These are phyloP conservation scores for Nicotiana tomentosiformis DNA, from an alignment of 257 asterid species.

Conservation along the genomic window DNA sequence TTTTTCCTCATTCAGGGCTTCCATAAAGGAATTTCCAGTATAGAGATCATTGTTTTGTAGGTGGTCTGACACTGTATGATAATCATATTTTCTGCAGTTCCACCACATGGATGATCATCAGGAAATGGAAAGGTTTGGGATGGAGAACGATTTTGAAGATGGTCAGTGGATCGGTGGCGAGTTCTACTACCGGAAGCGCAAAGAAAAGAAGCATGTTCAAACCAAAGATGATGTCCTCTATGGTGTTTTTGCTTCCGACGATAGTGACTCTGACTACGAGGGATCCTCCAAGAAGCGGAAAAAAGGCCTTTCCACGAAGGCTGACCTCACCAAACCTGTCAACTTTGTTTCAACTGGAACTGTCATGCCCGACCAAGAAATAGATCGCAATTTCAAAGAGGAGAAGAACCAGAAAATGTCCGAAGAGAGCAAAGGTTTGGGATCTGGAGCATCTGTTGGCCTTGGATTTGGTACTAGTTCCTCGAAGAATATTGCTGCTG, in stretches of 20 bases:
- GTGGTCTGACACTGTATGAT: too few species aligned
- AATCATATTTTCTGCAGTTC: background rate
- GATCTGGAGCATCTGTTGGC: slow-evolving; percentile 30
- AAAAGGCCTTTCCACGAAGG: slow-evolving; percentile 33
- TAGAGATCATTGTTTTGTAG: too few species aligned
- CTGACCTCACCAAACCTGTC: slow-evolving; percentile 59
- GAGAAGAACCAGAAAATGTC: slow-evolving; percentile 9
- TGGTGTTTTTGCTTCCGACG: slow-evolving; percentile 79
- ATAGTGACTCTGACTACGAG: slow-evolving; percentile 61
- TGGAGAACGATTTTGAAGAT: slow-evolving; percentile 81
- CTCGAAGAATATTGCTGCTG: background rate
- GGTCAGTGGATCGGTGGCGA: slow-evolving; percentile 74
- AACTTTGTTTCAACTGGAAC: slow-evolving; percentile 54
- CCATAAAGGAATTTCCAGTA: too few species aligned
- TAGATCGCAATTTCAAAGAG: slow-evolving; percentile 35
- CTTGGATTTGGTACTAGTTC: slow-evolving; percentile 38
- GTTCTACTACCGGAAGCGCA: slow-evolving; percentile 47
- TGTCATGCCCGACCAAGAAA: slow-evolving; percentile 61
- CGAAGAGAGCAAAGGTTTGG: background rate
- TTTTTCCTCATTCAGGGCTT: too few species aligned
- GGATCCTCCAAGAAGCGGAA: slow-evolving; percentile 56
- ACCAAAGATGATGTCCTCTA: slow-evolving; percentile 67
- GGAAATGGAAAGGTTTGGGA: slow-evolving; percentile 70
- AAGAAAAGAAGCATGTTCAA: slow-evolving; percentile 52
- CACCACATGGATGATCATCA: slow-evolving; percentile 63